A percentile compares a stretch with the other conserved stretches of the same genome.
These are phyloP conservation scores for Cystoisospora suis DNA, from an alignment of 169 alveolate species.

Conservation along the genomic window DNA sequence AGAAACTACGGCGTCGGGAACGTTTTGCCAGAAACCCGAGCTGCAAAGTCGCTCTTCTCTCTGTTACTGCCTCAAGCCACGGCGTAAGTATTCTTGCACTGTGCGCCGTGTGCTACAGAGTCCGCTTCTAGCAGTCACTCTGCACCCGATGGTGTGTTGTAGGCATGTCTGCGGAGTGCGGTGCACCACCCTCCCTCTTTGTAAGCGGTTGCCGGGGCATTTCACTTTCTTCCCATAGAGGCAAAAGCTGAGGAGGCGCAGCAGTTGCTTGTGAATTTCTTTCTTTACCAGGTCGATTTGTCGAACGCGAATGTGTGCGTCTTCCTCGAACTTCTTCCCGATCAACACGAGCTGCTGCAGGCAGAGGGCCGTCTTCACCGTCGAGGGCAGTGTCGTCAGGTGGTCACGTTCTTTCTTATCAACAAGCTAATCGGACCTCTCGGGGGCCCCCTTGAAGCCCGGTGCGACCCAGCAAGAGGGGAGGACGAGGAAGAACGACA, in stretches of 20 bases:
- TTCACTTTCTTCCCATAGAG: neutral
- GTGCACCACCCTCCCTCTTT: no score
- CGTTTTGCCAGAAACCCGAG: conserved; percentile 15
- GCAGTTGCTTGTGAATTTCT: neutral
- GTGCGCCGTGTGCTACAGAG: no score
- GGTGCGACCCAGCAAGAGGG: no score
- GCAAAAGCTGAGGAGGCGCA: neutral
- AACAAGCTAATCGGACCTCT: conserved; percentile 3
- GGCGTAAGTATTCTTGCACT: conserved; percentile 29
- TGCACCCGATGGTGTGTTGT: no score
- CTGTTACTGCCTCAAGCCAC: conserved; percentile 59
- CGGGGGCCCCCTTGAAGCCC: no score
- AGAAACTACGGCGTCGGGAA: conserved; percentile 36
- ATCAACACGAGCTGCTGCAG: conserved; percentile 62
- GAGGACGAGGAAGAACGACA: neutral
- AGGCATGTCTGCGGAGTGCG: neutral
- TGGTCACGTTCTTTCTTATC: conserved; percentile 46
- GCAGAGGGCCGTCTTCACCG: conserved; percentile 67
- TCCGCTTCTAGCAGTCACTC: no score
- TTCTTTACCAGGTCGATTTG: conserved; percentile 48
- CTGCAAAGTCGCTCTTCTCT: conserved; percentile 53
- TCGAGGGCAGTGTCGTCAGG: conserved; percentile 60
- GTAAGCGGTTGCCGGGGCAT: neutral
- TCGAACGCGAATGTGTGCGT: conserved; percentile 57
- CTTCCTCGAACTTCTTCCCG: conserved; percentile 57